Evolutionary conservation across 257 asterid species (phyloP).

Genomic region (Schizonepeta tenuifolia): DNA sequence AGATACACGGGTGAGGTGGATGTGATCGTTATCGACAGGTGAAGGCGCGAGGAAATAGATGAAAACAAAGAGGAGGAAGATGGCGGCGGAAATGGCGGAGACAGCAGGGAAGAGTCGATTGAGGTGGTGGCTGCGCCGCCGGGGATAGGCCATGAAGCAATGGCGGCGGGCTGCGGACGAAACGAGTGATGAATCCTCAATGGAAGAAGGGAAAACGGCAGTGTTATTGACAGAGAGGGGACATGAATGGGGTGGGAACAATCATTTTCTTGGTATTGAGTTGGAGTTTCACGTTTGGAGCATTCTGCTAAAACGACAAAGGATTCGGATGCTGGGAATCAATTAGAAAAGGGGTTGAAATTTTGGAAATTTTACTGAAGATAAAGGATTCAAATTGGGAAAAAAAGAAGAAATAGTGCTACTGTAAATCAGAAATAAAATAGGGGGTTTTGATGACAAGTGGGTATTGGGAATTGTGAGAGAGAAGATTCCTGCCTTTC

Average conservation of each 20-base stretch:
- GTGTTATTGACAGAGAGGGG: conserved; percentile 27
- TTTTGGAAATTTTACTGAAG: conserved; percentile 26
- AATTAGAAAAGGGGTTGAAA: conserved; percentile 15
- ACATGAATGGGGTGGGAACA: conserved; percentile 43
- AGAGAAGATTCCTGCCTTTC: conserved; percentile 37
- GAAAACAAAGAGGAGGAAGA: conserved; percentile 58
- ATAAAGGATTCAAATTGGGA: neutral
- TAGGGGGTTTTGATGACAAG: conserved; percentile 28
- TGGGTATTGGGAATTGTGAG: conserved; percentile 28
- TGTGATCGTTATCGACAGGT: conserved; percentile 57
- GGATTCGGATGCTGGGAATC: conserved; percentile 33
- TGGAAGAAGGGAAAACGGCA: conserved; percentile 19
- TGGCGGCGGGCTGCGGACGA: conserved; percentile 40
- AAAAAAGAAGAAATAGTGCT: neutral
- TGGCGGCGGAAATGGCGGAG: conserved; percentile 54
- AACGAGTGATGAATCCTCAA: conserved; percentile 27
- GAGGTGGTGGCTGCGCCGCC: conserved; percentile 79
- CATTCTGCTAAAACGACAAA: conserved; percentile 37
- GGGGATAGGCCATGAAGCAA: conserved; percentile 61
- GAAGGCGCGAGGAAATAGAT: conserved; percentile 78
- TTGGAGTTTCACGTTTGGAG: conserved; percentile 45
- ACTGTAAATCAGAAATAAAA: neutral
- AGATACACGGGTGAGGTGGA: conserved; percentile 40
- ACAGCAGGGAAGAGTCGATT: conserved; percentile 63
- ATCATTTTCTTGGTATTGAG: conserved; percentile 36